These are phyloP conservation scores for Pelargonium exstipulatum DNA, from an alignment of 441 rosid species.

Conservation along the genomic window DNA sequence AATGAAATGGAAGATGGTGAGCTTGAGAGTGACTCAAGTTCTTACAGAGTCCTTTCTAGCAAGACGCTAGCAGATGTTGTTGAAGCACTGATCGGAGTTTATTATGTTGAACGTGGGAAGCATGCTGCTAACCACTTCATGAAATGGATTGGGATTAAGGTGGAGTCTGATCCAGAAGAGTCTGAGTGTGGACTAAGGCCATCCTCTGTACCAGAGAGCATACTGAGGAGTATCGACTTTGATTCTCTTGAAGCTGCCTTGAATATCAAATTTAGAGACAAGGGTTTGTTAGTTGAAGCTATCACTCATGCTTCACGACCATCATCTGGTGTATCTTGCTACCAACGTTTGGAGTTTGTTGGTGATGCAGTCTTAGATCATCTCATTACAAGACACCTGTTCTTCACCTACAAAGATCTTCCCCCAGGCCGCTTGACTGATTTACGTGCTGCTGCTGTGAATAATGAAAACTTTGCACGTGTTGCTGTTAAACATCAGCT, in stretches of 20 bases:
- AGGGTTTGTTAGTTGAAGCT: slow-evolving; percentile 75
- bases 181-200: slow-evolving; percentile 35
- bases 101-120: slow-evolving; percentile 93
- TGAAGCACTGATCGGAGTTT: slow-evolving; percentile 94
- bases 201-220: slow-evolving; percentile 60
- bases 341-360: slow-evolving; percentile 92
- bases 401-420: slow-evolving; percentile 82
- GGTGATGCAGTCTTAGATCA: slow-evolving; percentile 99
- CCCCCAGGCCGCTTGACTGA: slow-evolving; percentile 99
- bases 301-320: slow-evolving; percentile 98
- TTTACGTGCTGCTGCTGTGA: slow-evolving; percentile 98
- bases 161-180: slow-evolving; percentile 73
- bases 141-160: slow-evolving; percentile 93
- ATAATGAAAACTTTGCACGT: slow-evolving; percentile 97
- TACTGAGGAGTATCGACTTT: slow-evolving; percentile 78
- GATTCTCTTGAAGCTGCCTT: slow-evolving; percentile 67
- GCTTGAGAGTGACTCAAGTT: slow-evolving; percentile 87
- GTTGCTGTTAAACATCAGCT: slow-evolving; percentile 95
- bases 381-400: slow-evolving; percentile 84
- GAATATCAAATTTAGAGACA: slow-evolving; percentile 52
- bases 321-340: slow-evolving; percentile 89
- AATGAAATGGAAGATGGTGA: slow-evolving; percentile 95
- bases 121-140: slow-evolving; percentile 84
- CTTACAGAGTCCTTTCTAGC: slow-evolving; percentile 93
- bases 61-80: slow-evolving; percentile 98